phyloP scores from a whole-genome alignment of 371 early-diverging fungal genomes.

The Thermomucor indicae-seudaticae region DNA sequence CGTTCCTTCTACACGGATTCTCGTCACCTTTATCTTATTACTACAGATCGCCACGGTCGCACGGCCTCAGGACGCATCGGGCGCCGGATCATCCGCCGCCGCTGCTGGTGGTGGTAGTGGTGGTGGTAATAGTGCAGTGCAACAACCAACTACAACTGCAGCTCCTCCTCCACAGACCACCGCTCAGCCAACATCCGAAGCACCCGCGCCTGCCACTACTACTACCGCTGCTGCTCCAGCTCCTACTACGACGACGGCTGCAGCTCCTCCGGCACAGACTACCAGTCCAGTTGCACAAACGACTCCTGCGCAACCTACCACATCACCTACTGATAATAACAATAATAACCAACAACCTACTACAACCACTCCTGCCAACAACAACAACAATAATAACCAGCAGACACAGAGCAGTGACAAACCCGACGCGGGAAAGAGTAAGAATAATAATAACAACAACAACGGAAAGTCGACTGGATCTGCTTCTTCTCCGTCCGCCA shows the following conservation, averaged over 20 bases:
- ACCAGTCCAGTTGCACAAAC: too few relatives aligned
- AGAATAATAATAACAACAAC: neutral
- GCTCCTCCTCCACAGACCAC: slow-evolving; percentile 1
- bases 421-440: neutral
- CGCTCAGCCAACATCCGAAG: neutral
- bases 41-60: neutral
- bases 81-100: too few relatives aligned
- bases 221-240: slow-evolving; percentile 5
- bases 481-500: neutral
- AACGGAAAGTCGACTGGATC: neutral
- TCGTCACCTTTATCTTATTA: neutral
- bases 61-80: neutral
- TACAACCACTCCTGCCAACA: neutral
- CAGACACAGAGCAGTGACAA: too few relatives aligned
- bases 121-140: neutral
- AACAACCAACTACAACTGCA: neutral
- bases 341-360: neutral
- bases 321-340: too few relatives aligned
- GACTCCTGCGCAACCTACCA: slow-evolving; percentile 1
- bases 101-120: neutral
- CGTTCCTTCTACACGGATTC: slow-evolving; percentile 1
- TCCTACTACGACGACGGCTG: neutral
- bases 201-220: neutral
- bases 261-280: too few relatives aligned
- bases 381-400: neutral